Percentiles rank a stretch among this genome's conserved stretches.
These are phyloP conservation scores for Gaultheria prostrata DNA, from an alignment of 148 eudicot species.

Conservation along the genomic window DNA sequence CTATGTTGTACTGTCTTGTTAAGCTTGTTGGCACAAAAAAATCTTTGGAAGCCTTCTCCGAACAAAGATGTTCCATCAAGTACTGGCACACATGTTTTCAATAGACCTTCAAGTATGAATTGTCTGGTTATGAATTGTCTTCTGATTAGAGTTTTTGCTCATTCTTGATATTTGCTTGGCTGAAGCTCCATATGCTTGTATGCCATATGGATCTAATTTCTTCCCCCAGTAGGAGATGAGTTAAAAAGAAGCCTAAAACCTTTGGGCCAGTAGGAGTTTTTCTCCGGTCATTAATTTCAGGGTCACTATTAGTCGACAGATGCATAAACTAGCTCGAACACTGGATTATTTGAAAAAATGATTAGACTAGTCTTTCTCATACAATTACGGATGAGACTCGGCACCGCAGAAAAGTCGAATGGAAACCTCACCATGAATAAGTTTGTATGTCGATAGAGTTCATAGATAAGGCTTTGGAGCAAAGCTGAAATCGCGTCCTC, in stretches of 20 bases:
- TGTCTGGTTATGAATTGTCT: background rate
- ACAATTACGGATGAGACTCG: background rate
- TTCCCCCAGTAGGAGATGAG: background rate
- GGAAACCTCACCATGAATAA: background rate
- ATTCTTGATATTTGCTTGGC: background rate
- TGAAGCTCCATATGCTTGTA: background rate
- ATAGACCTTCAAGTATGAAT: background rate
- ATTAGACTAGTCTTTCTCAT: background rate
- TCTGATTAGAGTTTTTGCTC: background rate
- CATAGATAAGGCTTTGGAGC: background rate
- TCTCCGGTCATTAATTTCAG: no score
- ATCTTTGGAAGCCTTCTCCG: background rate
- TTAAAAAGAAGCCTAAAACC: background rate
- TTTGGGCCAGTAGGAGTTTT: no score
- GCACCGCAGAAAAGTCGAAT: background rate
- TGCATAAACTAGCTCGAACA: background rate
- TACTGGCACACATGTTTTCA: background rate
- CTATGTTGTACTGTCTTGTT: background rate
- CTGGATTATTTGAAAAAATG: background rate
- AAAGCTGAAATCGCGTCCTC: background rate
- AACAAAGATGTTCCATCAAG: background rate
- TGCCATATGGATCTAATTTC: background rate
- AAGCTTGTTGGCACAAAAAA: background rate
- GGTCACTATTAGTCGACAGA: no score
- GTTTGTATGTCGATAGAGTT: background rate